A percentile compares a stretch with the other conserved stretches of the same genome.
These are phyloP conservation scores for Neurospora africana DNA, from an alignment of 495 filamentous ascomycete species.

Conservation along the genomic window DNA sequence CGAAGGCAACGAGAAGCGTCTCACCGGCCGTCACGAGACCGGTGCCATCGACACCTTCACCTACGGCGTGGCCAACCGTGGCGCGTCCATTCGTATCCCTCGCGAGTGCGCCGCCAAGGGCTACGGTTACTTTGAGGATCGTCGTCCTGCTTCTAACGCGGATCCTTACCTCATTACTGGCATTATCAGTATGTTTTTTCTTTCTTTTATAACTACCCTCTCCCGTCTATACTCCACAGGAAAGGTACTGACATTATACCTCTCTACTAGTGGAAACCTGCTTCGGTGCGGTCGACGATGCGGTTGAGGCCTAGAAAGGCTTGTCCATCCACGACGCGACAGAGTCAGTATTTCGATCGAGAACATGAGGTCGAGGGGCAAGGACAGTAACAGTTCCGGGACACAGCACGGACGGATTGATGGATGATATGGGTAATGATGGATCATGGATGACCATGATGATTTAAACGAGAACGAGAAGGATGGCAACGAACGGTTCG, in stretches of 20 bases:
- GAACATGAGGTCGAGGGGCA: background rate
- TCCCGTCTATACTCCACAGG: background rate
- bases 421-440: background rate
- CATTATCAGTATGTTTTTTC: background rate
- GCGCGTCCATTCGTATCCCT: slow-evolving; percentile 74
- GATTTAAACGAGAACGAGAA: background rate
- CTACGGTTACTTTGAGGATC: slow-evolving; percentile 93
- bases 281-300: background rate
- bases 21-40: slow-evolving; percentile 88
- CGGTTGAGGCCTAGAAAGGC: background rate
- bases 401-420: background rate
- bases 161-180: slow-evolving; percentile 58
- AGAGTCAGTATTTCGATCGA: background rate
- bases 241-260: background rate
- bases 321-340: background rate
- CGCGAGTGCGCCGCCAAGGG: slow-evolving; percentile 76
- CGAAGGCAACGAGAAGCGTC: slow-evolving; percentile 72
- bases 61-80: slow-evolving; percentile 88
- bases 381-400: background rate
- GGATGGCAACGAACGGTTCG: background rate
- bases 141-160: slow-evolving; percentile 82
- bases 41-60: slow-evolving; percentile 78
- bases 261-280: background rate
- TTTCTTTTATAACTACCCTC: background rate
- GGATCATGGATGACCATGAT: background rate